phyloP scores from a whole-genome alignment of 1,284 basidiomycete species.

The Puccinia triticina region DNA sequence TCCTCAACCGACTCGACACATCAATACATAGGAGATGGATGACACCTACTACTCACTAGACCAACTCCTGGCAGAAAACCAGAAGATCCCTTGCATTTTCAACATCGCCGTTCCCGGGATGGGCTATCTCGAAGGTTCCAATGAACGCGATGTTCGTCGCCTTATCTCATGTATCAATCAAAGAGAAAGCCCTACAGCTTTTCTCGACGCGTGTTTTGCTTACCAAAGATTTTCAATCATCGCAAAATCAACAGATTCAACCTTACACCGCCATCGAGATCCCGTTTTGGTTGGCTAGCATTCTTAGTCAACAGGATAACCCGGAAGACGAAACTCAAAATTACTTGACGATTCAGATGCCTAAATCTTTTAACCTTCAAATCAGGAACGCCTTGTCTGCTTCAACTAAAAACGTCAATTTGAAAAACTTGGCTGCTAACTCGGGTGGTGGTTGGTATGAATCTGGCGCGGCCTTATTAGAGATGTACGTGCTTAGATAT shows the following conservation, averaged over 20 bases:
- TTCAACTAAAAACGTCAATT: slow-evolving; percentile 56
- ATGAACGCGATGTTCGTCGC: slow-evolving; percentile 57
- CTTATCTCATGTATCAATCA: neutral
- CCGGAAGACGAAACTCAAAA: slow-evolving; percentile 53
- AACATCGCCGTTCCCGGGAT: slow-evolving; percentile 56
- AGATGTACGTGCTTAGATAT: slow-evolving; percentile 29
- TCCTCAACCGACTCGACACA: neutral
- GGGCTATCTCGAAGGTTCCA: slow-evolving; percentile 58
- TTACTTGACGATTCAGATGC: slow-evolving; percentile 56
- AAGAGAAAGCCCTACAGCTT: neutral
- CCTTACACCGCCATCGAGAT: slow-evolving; percentile 56
- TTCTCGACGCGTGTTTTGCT: neutral
- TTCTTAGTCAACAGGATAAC: slow-evolving; percentile 41
- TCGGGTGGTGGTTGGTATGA: slow-evolving; percentile 56
- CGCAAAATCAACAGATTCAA: slow-evolving; percentile 53
- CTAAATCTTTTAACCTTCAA: slow-evolving; percentile 55
- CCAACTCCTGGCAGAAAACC: slow-evolving; percentile 49
- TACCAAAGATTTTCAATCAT: neutral
- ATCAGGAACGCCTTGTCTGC: slow-evolving; percentile 58
- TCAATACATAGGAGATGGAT: slow-evolving; percentile 16
- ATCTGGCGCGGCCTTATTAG: slow-evolving; percentile 54
- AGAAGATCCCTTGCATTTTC: slow-evolving; percentile 57
- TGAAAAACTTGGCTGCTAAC: slow-evolving; percentile 56
- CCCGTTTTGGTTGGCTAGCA: slow-evolving; percentile 58
- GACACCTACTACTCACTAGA: slow-evolving; percentile 48